These are phyloP conservation scores for Quercus robur DNA, from an alignment of 306 rosid genomes.

Conservation along the genomic window DNA sequence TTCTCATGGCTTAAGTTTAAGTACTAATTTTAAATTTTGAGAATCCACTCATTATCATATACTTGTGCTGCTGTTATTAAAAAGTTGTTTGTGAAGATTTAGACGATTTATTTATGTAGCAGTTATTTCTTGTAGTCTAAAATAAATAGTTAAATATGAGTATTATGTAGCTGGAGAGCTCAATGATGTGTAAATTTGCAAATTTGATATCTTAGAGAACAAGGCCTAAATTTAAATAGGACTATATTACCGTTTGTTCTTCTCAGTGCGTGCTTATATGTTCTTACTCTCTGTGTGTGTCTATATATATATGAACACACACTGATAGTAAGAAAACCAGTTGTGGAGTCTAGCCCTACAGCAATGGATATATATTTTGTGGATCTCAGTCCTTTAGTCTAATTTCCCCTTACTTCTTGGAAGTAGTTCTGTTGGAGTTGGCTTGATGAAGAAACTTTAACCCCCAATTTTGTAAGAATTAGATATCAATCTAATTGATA, in stretches of 20 bases:
- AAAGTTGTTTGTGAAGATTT: background rate
- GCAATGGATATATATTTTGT: background rate
- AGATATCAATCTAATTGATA: background rate
- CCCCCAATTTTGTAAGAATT: background rate
- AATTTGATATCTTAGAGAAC: background rate
- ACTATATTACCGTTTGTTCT: no score
- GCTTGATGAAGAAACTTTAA: background rate
- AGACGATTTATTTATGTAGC: background rate
- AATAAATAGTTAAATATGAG: background rate
- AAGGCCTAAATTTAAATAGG: no score
- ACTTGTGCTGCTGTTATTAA: background rate
- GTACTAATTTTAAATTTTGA: background rate
- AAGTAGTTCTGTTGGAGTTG: slow-evolving; percentile 5
- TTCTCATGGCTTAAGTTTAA: background rate
- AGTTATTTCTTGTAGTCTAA: background rate
- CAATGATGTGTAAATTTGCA: background rate
- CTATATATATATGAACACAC: background rate
- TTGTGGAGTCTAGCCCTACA: background rate
- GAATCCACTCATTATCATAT: background rate
- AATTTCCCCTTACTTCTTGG: background rate
- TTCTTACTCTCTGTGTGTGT: no score
- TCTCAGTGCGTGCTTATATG: no score
- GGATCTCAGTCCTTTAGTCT: background rate
- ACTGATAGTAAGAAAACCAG: background rate
- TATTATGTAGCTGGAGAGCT: background rate